These are phyloP conservation scores for Casuarina glauca DNA, from an alignment of 306 rosid species.

Conservation along the genomic window DNA sequence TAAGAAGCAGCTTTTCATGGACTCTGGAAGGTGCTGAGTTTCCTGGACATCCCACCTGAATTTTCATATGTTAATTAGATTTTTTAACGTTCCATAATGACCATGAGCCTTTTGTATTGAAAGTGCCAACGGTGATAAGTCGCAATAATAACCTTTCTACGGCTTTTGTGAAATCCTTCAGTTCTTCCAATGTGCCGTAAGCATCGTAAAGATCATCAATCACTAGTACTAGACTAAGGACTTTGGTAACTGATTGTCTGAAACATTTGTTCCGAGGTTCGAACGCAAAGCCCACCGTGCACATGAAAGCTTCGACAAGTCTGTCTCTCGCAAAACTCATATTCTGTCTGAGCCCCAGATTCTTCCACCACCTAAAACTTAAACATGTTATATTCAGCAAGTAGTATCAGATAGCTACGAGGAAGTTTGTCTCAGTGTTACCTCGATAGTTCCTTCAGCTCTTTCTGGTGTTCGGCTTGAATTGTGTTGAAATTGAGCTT, in stretches of 20 bases:
- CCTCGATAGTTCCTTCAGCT: conserved; percentile 51
- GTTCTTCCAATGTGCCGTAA: conserved; percentile 57
- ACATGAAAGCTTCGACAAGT: too few species aligned
- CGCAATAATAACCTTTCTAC: conserved; percentile 41
- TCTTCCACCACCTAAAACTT: too few species aligned
- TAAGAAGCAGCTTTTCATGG: background rate
- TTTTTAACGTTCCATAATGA: background rate
- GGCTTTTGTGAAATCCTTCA: conserved; percentile 52
- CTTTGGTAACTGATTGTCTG: conserved; percentile 68
- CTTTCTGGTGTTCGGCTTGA: conserved; percentile 51
- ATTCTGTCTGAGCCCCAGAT: too few species aligned
- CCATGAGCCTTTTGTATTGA: background rate
- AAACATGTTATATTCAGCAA: too few species aligned
- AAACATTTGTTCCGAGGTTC: too few species aligned
- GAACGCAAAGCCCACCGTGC: too few species aligned
- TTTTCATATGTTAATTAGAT: background rate
- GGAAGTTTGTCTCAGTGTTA: too few species aligned
- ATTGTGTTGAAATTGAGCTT: conserved; percentile 47
- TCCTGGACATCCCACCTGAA: conserved; percentile 1
- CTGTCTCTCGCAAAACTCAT: too few species aligned
- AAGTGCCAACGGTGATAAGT: background rate
- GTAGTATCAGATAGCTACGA: too few species aligned
- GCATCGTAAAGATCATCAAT: conserved; percentile 66
- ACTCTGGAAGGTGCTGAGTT: background rate
- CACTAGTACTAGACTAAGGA: conserved; percentile 36